Base-by-base conservation (phyloP, 495 filamentous ascomycete genomes). In the Mytilinidion resinicola region DNA sequence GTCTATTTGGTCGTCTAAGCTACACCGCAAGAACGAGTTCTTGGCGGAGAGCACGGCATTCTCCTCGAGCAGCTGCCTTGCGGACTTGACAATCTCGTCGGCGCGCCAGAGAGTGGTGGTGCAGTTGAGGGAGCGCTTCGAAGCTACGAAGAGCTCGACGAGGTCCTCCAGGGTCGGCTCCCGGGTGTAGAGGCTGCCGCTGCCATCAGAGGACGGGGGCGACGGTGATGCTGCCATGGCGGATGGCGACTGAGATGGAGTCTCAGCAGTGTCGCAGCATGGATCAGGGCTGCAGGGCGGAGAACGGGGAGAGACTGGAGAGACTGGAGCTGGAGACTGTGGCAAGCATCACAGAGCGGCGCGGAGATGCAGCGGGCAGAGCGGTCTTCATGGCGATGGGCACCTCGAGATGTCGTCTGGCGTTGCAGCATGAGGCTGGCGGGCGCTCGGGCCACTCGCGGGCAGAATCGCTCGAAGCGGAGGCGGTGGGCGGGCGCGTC, bases 51-150 rank as follows among this genome's bases (percentile, higher is more conserved):
- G 80, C 9, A 91, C 76, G 35, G 90, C 87, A 56, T 85, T 87
- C 62, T 91, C 85, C 67, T 96, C 89, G 55, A 96, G 74, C 21
- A 88, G 80, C 21, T 79, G 75, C 42, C 90, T 85, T 25, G 90
- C 87, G 9, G 82, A 73, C 38, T 82, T 88, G 43, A 93, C 88
- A 38, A 98, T 85, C 64, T 92, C 85, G 67, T 95, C 89, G 56
- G 92, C 93, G 42, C 89, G 88, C 71, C 85, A 85, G 41, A 96
- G 90, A 61, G 91, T 84, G 47, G 74, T 80, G 63, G 92, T 89
- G 1, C 89, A 90, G n/a, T 88, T 87, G 2, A 98, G 82, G 8
- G 92, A 91, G 25, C 89, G 83, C 73, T 97, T 98, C 3, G 95
- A 88, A 41, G 85, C 85, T 14, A 96, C 80, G 30, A 97, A 87